Percentiles rank a stretch among this genome's conserved stretches.
These are phyloP conservation scores for Saccharomycopsis lassenensis DNA, from an alignment of 805 yeast genomes.

Conservation along the genomic window DNA sequence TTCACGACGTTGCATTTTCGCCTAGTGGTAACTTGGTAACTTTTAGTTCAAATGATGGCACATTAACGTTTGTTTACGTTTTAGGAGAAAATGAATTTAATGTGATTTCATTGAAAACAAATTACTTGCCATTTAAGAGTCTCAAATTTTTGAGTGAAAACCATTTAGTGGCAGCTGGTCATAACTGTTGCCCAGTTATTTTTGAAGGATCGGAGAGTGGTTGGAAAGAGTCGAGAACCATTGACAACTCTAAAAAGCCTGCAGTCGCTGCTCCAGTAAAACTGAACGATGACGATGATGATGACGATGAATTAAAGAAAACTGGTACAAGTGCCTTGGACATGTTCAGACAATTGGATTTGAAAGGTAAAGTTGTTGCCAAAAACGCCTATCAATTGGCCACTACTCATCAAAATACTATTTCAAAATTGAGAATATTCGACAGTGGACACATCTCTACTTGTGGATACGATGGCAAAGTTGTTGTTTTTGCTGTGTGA, in stretches of 20 bases:
- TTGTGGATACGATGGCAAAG: conserved; percentile 85
- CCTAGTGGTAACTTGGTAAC: conserved; percentile 72
- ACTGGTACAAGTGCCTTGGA: conserved; percentile 69
- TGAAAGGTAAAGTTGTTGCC: conserved; percentile 66
- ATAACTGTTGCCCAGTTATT: conserved; percentile 81
- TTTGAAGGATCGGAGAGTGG: conserved; percentile 57
- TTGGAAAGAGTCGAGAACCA: conserved; percentile 52
- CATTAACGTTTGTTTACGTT: conserved; percentile 73
- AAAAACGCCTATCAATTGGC: conserved; percentile 38
- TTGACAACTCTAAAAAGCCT: conserved; percentile 35
- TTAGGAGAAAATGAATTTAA: conserved; percentile 52
- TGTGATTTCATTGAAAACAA: conserved; percentile 47
- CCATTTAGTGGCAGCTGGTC: conserved; percentile 80
- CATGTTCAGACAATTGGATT: conserved; percentile 91
- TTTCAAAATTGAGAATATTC: conserved; percentile 51
- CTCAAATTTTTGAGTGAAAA: conserved; percentile 57
- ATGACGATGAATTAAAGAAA: conserved; percentile 43
- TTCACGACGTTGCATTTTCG: conserved; percentile 81
- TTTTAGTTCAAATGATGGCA: conserved; percentile 77
- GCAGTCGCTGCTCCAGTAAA: no score
- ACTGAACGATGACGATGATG: conserved; percentile 25
- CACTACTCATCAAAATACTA: conserved; percentile 87
- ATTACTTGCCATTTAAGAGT: conserved; percentile 71
- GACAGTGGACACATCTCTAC: conserved; percentile 48
- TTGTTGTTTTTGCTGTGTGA: conserved; percentile 61